Evolutionary conservation across 108 stramenopile genomes (phyloP), one percentile per base, ranked within the genome.

Genomic region (Chaetoceros tenuissimus): DNA sequence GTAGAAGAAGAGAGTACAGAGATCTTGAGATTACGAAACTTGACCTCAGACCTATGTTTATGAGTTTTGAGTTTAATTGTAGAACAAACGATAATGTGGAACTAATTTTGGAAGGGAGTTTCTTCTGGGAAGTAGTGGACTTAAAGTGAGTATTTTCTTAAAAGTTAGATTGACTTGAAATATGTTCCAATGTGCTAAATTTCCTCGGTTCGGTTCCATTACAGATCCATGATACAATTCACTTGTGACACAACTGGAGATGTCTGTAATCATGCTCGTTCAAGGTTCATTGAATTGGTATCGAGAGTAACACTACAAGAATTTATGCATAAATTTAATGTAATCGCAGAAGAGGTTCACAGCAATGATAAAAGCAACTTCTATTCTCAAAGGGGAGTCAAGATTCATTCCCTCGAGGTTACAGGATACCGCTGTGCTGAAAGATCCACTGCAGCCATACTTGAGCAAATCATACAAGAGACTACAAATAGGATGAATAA

Each of bases 31-130:
- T 62, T 27, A 51, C 21, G 26, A 51, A 24, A 44, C 16, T 62
- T 16, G 61, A 62, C 28, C 27, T 50, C 1, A 22, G 61, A 16
- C 61, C 61, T 1, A 50, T 51, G 61, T 62, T 53, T 26, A 62
- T 62, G 61, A 26, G 24, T 28, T 62, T 62, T 10, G 61, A 62
- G 28, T 62, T 62, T 52, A 62, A 62, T 31, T 62, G 61, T 20
- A 51, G 61, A n/a, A 62, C 61, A 17, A 51, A 50, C n/a, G 61
- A 62, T 29, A 62, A 62, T 29, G 61, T 62, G 1, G 61, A 62
- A 31, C 61, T 62, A 5, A 28, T 62, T n/a, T 28, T 62, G 13
- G 61, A 62, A 34, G 61, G 61, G 2, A 29, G 51, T 3, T 62
- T 62, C 49, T 62, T 62, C 44, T 62, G 61, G 61, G 61, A 62